These are phyloP conservation scores for Epichloe scottii DNA, from an alignment of 2,329 filamentous ascomycete genomes.

Conservation along the genomic window DNA sequence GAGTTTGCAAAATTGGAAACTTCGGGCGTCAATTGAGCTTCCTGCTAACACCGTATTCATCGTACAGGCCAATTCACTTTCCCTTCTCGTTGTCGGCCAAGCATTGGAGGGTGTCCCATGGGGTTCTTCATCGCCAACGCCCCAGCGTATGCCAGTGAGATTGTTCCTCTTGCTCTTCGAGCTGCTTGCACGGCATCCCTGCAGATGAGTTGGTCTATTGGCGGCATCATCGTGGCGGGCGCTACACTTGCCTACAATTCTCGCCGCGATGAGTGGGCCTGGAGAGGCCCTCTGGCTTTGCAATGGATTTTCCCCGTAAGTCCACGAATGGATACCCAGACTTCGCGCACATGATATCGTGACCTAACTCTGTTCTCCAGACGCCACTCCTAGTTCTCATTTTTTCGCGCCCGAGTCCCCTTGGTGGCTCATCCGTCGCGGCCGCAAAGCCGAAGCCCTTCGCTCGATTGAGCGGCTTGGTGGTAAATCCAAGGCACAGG, in stretches of 20 bases:
- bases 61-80: constrained; percentile 18
- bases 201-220: constrained; percentile 54
- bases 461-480: constrained; percentile 32
- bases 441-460: constrained; percentile 28
- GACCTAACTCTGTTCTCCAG: constrained; percentile 6
- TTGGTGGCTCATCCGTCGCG: constrained; percentile 42
- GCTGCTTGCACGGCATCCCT: constrained; percentile 45
- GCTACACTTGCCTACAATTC: constrained; percentile 40
- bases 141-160: constrained; percentile 47
- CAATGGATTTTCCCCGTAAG: constrained; percentile 42
- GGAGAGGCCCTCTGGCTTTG: constrained; percentile 37
- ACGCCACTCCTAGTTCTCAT: constrained; percentile 40
- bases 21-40: no score
- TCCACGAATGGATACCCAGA: neutral
- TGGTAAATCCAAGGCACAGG: constrained; percentile 10
- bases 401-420: constrained; percentile 37
- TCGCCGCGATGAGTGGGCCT: constrained; percentile 13
- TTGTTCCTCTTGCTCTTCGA: constrained; percentile 43
- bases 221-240: constrained; percentile 44
- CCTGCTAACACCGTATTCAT: neutral
- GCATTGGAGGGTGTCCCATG: constrained; percentile 46
- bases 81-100: constrained; percentile 36
- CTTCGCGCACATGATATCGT: neutral
- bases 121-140: constrained; percentile 52
- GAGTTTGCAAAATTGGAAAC: neutral